Base-by-base conservation (phyloP, 2,329 filamentous ascomycete species). In the Aspergillus spinulosporus region DNA sequence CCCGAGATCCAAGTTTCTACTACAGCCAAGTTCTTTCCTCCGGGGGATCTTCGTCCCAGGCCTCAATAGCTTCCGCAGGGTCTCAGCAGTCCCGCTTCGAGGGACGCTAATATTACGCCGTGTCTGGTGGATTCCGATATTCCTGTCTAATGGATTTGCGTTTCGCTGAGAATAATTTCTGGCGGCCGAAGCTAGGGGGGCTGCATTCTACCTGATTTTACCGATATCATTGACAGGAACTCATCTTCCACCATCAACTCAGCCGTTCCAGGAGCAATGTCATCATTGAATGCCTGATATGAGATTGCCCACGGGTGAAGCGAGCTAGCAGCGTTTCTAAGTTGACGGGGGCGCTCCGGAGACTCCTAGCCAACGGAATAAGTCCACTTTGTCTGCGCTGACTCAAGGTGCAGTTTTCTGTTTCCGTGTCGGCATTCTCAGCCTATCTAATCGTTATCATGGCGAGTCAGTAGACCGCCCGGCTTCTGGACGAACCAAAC, bases 321-420 rank as follows among this genome's bases (percentile, higher is more conserved):
- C 28, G 32, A 32, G 44, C 44, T 31, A 46, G n/a, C 44, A 43
- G 37, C 48, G 53, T 55, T 60, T 55, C 53, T 21, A 21, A 59
- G 48, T 50, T 45, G 58, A 47, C 14, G 6, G n/a, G 29, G 44
- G 28, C 42, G 12, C 60, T 42, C 52, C 56, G 48, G 56, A 54
- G 44, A 36, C 50, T 52, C 59, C 49, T 47, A 45, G 31, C 52
- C 14, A 55, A 59, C 59, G 58, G 55, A 58, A 54, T 52, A 49
- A 58, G 56, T 52, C 56, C 56, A 54, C 51, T 43, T 39, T 49
- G 54, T 56, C 52, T 51, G 54, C 42, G 52, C 40, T 28, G 37
- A 42, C 34, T 21, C 45, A 36, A 15, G 37, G 28, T 21, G 36
- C 39, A 43, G 21, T 47, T 29, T 40, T 12, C 26, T 37, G 3